phyloP scores from a whole-genome alignment of 1,284 basidiomycete genomes.

The Psilocybe mexicana region DNA sequence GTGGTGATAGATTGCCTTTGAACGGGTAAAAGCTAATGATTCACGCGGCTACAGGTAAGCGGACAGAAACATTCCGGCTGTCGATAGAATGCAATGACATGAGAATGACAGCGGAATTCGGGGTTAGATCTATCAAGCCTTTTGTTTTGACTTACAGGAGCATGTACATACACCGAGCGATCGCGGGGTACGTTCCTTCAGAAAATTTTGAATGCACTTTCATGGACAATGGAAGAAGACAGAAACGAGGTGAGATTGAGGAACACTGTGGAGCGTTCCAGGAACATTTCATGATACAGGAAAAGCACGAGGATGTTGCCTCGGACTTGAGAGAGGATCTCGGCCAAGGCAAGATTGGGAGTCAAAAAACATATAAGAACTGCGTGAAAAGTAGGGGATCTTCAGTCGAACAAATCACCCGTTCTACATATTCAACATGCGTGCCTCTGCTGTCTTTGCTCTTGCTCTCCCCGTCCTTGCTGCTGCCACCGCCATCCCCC shows the following conservation, averaged over 20 bases:
- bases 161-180: not conserved
- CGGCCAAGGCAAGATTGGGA: not conserved
- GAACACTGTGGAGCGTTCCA: not conserved
- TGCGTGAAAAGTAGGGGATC: not conserved
- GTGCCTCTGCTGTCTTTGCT: conserved; percentile 14
- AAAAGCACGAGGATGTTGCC: not conserved
- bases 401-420: conserved; percentile 8
- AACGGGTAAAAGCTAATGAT: not conserved
- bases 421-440: conserved; percentile 12
- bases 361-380: not conserved
- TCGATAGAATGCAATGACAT: not conserved
- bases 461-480: conserved; percentile 21
- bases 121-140: not conserved
- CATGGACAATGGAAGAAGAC: not conserved
- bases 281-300: not conserved
- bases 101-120: not conserved
- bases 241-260: not conserved
- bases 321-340: not conserved
- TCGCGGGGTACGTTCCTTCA: not conserved
- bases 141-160: not conserved
- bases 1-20: not conserved
- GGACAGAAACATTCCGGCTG: not conserved
- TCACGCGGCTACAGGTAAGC: not conserved
- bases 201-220: too few species aligned
- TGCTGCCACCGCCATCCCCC: conserved; percentile 14